Conservation (phyloP, 257 asterid genomes). For the Linderniella brevidens region DNA sequence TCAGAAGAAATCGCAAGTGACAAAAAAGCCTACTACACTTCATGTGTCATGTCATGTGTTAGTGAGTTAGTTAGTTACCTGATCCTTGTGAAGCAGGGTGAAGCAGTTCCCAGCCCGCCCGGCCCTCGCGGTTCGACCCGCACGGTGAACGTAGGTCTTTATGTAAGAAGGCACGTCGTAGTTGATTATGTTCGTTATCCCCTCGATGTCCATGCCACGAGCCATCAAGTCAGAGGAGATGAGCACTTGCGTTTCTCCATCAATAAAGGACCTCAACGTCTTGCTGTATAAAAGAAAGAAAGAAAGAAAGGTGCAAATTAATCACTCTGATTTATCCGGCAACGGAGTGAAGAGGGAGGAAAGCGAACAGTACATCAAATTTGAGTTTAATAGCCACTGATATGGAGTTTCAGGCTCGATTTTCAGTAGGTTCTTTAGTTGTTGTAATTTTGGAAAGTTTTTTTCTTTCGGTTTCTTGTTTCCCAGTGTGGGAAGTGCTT, state of each 20-base stretch:
- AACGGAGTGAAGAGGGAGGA: no score
- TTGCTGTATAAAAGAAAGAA: slow-evolving; percentile 28
- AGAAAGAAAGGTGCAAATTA: not conserved
- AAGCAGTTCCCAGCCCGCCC: slow-evolving; percentile 1
- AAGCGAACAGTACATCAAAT: no score
- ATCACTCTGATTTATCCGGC: not conserved
- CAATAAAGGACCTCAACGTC: slow-evolving; percentile 59
- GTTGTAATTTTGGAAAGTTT: no score
- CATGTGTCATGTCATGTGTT: no score
- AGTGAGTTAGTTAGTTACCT: no score
- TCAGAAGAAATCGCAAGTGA: no score
- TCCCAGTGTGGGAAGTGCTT: no score
- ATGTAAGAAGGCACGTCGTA: slow-evolving; percentile 68
- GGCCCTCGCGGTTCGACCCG: slow-evolving; percentile 6
- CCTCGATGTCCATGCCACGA: slow-evolving; percentile 96
- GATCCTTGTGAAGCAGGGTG: not conserved
- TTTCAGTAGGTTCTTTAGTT: no score
- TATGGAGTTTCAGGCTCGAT: no score
- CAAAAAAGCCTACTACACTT: no score
- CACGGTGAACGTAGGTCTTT: slow-evolving; percentile 72
- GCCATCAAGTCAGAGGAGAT: slow-evolving; percentile 85
- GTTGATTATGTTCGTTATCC: slow-evolving; percentile 64
- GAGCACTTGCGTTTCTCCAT: slow-evolving; percentile 57
- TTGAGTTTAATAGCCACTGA: no score
- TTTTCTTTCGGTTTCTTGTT: no score